Conservation (phyloP, 1,139 yeast species). For the Suhomyces kunorum region DNA sequence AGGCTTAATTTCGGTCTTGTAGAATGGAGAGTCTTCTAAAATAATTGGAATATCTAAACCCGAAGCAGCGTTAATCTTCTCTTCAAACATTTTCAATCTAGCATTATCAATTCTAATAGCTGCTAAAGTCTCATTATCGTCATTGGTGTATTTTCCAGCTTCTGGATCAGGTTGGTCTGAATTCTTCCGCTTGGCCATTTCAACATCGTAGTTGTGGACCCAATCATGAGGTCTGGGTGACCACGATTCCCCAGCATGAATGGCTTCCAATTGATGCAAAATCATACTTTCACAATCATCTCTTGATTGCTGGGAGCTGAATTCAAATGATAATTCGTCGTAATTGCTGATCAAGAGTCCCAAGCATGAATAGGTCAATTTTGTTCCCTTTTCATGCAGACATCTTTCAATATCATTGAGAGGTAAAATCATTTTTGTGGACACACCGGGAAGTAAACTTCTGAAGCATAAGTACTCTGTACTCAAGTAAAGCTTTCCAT, state of each 20-base stretch:
- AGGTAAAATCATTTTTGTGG: constrained; percentile 84
- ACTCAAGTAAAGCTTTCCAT: constrained; percentile 81
- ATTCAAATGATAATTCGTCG: constrained; percentile 76
- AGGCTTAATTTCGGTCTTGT: constrained; percentile 55
- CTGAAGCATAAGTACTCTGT: constrained; percentile 69
- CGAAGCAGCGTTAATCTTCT: constrained; percentile 54
- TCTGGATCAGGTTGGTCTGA: background rate
- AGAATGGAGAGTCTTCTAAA: constrained; percentile 62
- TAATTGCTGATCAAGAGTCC: constrained; percentile 69
- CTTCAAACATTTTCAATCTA: constrained; percentile 62
- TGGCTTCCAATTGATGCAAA: constrained; percentile 47
- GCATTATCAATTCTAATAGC: constrained; percentile 44
- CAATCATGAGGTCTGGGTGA: constrained; percentile 32
- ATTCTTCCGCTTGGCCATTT: constrained; percentile 9
- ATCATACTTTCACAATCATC: constrained; percentile 70
- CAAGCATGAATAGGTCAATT: constrained; percentile 59
- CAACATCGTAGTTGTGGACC: constrained; percentile 27
- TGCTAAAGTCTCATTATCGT: constrained; percentile 20
- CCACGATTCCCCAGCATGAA: constrained; percentile 32
- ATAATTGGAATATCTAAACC: constrained; percentile 69
- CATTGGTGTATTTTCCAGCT: constrained; percentile 5
- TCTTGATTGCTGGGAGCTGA: constrained; percentile 62
- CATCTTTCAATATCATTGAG: constrained; percentile 68
- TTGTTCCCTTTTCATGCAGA: constrained; percentile 57
- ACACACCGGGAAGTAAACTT: constrained; percentile 75